A percentile compares a stretch with the other conserved stretches of the same genome.
Conservation (phyloP, 257 asterid genomes). For the Plectranthus barbatus region DNA sequence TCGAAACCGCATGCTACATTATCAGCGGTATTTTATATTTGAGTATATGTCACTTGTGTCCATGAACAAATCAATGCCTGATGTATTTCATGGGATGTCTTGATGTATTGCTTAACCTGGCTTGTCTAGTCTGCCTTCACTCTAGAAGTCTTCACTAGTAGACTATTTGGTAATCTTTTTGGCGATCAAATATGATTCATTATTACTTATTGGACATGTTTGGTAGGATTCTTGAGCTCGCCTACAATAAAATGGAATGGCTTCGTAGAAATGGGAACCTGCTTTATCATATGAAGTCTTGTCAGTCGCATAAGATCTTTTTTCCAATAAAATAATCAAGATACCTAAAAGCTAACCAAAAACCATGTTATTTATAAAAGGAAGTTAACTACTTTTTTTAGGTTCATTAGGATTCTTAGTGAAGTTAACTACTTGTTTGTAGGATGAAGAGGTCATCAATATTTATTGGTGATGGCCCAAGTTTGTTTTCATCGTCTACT, state of each 20-base stretch:
- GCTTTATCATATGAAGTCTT: not conserved
- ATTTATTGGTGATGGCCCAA: not conserved
- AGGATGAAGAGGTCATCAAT: not conserved
- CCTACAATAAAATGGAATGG: too few species aligned
- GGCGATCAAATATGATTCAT: not conserved
- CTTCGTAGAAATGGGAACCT: not conserved
- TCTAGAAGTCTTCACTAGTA: not conserved
- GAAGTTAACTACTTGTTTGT: not conserved
- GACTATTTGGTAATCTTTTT: not conserved
- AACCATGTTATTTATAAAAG: not conserved
- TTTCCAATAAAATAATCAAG: not conserved
- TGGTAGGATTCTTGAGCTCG: not conserved
- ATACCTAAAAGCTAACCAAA: not conserved
- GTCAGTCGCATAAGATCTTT: not conserved
- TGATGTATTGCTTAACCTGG: not conserved
- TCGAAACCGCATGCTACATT: not conserved
- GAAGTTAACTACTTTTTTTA: too few species aligned
- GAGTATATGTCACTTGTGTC: not conserved
- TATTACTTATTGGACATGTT: not conserved
- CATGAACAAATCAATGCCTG: too few species aligned
- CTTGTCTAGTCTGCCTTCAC: not conserved
- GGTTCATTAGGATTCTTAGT: too few species aligned
- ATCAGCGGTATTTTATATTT: not conserved
- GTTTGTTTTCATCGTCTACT: not conserved
- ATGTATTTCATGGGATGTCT: not conserved